These are phyloP conservation scores for Pistacia atlantica DNA, from an alignment of 345 rosid genomes.

Conservation along the genomic window DNA sequence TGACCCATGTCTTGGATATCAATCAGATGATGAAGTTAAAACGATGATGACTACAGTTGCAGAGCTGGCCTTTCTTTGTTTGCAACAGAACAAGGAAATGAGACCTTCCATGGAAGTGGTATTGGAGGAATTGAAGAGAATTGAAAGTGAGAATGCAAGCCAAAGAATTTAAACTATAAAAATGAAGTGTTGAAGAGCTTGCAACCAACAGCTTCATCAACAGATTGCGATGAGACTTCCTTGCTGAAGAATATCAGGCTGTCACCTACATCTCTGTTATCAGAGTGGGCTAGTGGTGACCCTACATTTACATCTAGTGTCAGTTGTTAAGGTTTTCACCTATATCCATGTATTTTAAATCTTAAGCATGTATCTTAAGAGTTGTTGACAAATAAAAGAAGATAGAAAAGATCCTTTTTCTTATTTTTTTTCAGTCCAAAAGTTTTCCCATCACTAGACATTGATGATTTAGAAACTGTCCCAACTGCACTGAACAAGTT, in stretches of 20 bases:
- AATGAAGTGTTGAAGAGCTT: constrained; percentile 1
- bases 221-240: constrained; percentile 33
- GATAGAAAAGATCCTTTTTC: too few species aligned
- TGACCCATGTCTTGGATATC: constrained; percentile 10
- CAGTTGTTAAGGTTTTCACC: constrained; percentile 22
- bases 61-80: constrained; percentile 59
- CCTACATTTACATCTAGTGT: constrained; percentile 47
- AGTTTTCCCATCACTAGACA: too few species aligned
- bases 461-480: too few species aligned
- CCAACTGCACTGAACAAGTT: constrained; percentile 14
- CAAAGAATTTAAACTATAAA: not conserved
- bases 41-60: constrained; percentile 54
- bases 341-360: not conserved
- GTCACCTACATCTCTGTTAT: constrained; percentile 64
- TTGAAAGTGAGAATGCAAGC: constrained; percentile 30
- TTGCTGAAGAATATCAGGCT: constrained; percentile 33
- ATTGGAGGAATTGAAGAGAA: constrained; percentile 44
- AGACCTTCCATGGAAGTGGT: constrained; percentile 63
- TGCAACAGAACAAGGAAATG: constrained; percentile 58
- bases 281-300: constrained; percentile 48
- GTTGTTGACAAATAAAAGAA: too few species aligned
- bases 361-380: too few species aligned
- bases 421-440: too few species aligned
- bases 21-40: constrained; percentile 37
- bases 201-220: constrained; percentile 35